Conservation (phyloP, 2,329 filamentous ascomycete species). For the Neofusicoccum sp. region DNA sequence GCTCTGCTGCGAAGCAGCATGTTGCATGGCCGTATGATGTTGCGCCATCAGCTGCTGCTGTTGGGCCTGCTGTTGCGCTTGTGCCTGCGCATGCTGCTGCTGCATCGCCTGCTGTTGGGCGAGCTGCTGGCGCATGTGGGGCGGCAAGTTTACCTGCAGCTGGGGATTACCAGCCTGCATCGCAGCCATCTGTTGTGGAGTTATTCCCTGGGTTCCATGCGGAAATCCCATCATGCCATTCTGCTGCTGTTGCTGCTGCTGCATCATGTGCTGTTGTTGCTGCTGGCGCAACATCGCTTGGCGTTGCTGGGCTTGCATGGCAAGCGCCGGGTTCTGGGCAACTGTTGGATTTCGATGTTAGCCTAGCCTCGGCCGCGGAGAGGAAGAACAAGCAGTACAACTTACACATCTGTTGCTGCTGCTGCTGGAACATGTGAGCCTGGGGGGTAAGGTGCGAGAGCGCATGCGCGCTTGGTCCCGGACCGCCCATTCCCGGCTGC, state of each 20-base stretch:
- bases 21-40: constrained; percentile 45
- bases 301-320: constrained; percentile 46
- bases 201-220: constrained; percentile 54
- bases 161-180: constrained; percentile 41
- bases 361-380: background rate
- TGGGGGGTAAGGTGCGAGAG: constrained; percentile 70
- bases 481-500: constrained; percentile 63
- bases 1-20: constrained; percentile 49
- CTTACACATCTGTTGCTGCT: constrained; percentile 35
- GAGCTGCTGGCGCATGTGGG: constrained; percentile 31
- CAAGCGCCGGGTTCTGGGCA: constrained; percentile 34
- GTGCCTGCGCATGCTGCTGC: constrained; percentile 41
- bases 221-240: constrained; percentile 55
- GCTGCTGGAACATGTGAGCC: constrained; percentile 53
- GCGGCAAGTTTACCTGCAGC: constrained; percentile 46
- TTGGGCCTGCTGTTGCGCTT: constrained; percentile 38
- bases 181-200: constrained; percentile 52
- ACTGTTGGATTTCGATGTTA: background rate
- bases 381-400: background rate
- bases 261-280: constrained; percentile 54
- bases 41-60: constrained; percentile 42
- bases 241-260: constrained; percentile 56
- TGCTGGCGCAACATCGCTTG: constrained; percentile 46
- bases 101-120: constrained; percentile 36
- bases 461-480: constrained; percentile 63